phyloP scores from a whole-genome alignment of 192 early-diverging fungal genomes.

The Podila clonocystis region DNA sequence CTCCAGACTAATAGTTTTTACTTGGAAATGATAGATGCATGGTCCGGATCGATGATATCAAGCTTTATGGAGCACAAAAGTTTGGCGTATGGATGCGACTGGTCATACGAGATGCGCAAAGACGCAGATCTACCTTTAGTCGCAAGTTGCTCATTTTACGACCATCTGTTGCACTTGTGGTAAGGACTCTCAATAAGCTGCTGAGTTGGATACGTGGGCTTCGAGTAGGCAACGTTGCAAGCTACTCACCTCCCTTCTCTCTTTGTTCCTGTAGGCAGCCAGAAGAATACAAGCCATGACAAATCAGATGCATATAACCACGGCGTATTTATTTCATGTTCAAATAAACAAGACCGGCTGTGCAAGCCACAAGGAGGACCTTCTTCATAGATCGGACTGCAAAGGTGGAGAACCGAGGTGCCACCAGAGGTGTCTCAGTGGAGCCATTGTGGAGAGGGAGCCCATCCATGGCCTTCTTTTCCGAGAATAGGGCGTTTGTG shows the following conservation, averaged over 20 bases:
- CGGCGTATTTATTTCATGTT: no score
- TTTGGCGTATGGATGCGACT: conserved; percentile 82
- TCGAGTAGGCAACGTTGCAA: neutral
- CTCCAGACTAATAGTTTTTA: neutral
- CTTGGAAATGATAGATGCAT: conserved; percentile 7
- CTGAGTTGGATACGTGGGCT: neutral
- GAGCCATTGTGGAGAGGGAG: neutral
- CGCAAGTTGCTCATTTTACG: conserved; percentile 85
- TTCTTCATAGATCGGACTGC: neutral
- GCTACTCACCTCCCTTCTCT: neutral
- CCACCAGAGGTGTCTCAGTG: neutral
- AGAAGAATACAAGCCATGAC: neutral
- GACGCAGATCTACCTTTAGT: conserved; percentile 53
- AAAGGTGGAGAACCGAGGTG: neutral
- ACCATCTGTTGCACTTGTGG: conserved; percentile 81
- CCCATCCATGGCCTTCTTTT: neutral
- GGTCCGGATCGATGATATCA: conserved; percentile 16
- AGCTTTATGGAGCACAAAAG: conserved; percentile 79
- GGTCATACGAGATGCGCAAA: conserved; percentile 61
- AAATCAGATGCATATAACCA: neutral
- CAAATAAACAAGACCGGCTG: neutral
- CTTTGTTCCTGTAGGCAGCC: conserved; percentile 1
- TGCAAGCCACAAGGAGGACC: neutral
- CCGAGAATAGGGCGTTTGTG: neutral
- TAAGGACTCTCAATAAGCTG: conserved; percentile 10